Conservation (phyloP, 2,329 filamentous ascomycete species). For the Aureobasidium sp. region DNA sequence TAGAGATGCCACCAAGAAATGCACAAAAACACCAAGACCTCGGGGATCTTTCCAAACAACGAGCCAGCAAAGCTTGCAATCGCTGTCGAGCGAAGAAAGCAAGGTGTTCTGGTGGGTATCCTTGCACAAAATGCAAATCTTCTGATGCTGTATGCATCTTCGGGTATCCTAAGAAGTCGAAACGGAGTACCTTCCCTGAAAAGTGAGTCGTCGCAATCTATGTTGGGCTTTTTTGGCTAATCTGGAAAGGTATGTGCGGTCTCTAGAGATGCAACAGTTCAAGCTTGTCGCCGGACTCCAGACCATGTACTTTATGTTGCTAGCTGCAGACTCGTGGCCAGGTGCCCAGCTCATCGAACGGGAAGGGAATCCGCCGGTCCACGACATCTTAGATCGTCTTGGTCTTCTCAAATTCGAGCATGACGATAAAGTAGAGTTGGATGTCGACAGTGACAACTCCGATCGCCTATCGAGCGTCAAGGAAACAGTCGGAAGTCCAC, state of each 20-base stretch:
- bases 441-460: background rate
- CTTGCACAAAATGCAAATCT: slow-evolving; percentile 14
- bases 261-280: slow-evolving; percentile 5
- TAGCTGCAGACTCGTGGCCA: slow-evolving; percentile 9
- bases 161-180: slow-evolving; percentile 5
- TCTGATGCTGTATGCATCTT: slow-evolving; percentile 10
- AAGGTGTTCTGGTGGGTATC: slow-evolving; percentile 9
- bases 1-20: no score
- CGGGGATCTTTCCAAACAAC: background rate
- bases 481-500: background rate
- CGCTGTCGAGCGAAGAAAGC: slow-evolving; percentile 14
- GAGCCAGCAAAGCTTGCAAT: slow-evolving; percentile 17
- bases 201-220: background rate
- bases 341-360: background rate
- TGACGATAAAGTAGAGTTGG: background rate
- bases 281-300: slow-evolving; percentile 13
- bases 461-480: background rate
- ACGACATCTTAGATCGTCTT: slow-evolving; percentile 4
- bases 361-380: slow-evolving; percentile 4
- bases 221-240: background rate
- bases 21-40: background rate
- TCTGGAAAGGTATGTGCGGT: background rate
- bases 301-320: slow-evolving; percentile 9
- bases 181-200: slow-evolving; percentile 2
- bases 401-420: background rate